A percentile compares a stretch with the other conserved stretches of the same genome.
phyloP scores from a whole-genome alignment of 768 basidiomycete genomes.

The Coprinopsis sp. region DNA sequence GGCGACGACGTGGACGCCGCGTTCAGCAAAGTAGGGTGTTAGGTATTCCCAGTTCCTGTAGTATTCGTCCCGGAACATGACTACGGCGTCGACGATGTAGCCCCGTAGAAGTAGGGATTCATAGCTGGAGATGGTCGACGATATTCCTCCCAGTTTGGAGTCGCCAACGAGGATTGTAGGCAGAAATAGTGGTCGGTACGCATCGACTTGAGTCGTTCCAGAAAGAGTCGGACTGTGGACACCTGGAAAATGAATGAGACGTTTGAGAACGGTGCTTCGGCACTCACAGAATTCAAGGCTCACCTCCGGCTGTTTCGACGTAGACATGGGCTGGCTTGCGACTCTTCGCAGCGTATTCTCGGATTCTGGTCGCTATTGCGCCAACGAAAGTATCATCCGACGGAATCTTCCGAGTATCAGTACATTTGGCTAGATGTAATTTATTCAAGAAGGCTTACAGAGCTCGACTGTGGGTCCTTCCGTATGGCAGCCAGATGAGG shows the following conservation, averaged over 20 bases:
- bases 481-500: slow-evolving; percentile 82
- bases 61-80: slow-evolving; percentile 82
- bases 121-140: slow-evolving; percentile 84
- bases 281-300: slow-evolving; percentile 20
- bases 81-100: slow-evolving; percentile 78
- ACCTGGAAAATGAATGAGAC: slow-evolving; percentile 40
- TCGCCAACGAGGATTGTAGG: slow-evolving; percentile 88
- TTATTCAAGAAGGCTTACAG: slow-evolving; percentile 23
- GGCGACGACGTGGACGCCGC: slow-evolving; percentile 51
- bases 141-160: slow-evolving; percentile 89
- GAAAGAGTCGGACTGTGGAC: slow-evolving; percentile 88
- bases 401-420: slow-evolving; percentile 38
- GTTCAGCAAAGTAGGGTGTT: slow-evolving; percentile 69
- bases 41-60: slow-evolving; percentile 89
- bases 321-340: slow-evolving; percentile 55
- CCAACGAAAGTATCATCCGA: slow-evolving; percentile 64
- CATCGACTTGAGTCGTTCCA: slow-evolving; percentile 78
- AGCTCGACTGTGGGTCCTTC: slow-evolving; percentile 27
- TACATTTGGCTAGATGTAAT: neutral
- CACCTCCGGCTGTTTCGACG: slow-evolving; percentile 95
- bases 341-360: slow-evolving; percentile 38
- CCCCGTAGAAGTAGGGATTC: slow-evolving; percentile 90
- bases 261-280: neutral
- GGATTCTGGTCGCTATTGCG: slow-evolving; percentile 61
- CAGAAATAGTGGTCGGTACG: slow-evolving; percentile 81